Evolutionary conservation across 495 filamentous ascomycete species (phyloP).

Genomic region (Penicillium salamii): DNA sequence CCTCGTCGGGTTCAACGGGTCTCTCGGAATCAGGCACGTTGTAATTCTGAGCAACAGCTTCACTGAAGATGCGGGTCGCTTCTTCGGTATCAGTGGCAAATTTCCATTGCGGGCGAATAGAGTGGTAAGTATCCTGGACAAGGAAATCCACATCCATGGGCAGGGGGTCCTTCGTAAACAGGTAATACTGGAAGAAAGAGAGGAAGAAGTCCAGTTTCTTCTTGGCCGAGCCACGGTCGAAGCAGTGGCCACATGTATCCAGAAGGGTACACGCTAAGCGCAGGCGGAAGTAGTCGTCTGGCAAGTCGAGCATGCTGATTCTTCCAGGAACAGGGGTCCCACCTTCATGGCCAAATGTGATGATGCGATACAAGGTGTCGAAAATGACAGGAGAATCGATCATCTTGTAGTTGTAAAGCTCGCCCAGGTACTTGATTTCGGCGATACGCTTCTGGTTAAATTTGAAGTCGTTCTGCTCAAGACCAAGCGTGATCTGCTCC

Average conservation of each 20-base stretch:
- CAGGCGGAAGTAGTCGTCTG: conserved; percentile 94
- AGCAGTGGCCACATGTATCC: conserved; percentile 95
- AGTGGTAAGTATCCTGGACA: conserved; percentile 84
- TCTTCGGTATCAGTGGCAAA: conserved; percentile 76
- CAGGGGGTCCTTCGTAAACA: conserved; percentile 84
- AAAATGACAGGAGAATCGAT: conserved; percentile 95
- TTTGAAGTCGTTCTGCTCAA: conserved; percentile 96
- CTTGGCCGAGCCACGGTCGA: conserved; percentile 86
- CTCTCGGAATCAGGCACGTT: conserved; percentile 72
- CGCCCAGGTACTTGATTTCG: conserved; percentile 93
- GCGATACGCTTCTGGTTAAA: conserved; percentile 95
- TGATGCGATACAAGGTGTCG: conserved; percentile 89
- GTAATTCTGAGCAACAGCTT: conserved; percentile 85
- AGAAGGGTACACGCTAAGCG: conserved; percentile 84
- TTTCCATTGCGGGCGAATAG: conserved; percentile 88
- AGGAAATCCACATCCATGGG: conserved; percentile 99
- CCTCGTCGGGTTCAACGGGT: conserved; percentile 63
- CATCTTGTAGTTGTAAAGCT: conserved; percentile 98
- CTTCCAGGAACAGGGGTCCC: conserved; percentile 79
- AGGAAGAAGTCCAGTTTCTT: conserved; percentile 99
- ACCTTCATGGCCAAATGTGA: conserved; percentile 84
- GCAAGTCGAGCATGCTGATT: conserved; percentile 72
- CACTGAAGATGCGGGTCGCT: conserved; percentile 77
- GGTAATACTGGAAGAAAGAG: conserved; percentile 97
- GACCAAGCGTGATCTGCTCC: conserved; percentile 81